Evolutionary conservation across 2,329 filamentous ascomycete genomes (phyloP).

Genomic region (Aspergillus nomiae): DNA sequence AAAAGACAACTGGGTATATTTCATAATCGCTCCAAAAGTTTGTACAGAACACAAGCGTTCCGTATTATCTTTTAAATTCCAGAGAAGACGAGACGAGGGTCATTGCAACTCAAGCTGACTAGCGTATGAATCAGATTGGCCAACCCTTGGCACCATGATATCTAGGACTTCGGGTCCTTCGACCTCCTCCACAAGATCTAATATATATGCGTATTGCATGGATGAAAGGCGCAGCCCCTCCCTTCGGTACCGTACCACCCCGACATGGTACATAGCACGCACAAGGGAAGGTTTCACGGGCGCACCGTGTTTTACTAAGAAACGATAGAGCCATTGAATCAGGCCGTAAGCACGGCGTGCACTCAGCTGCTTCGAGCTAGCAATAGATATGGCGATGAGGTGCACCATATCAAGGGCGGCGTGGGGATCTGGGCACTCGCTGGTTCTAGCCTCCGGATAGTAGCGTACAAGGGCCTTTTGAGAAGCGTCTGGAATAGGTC

Average conservation of each 20-base stretch:
- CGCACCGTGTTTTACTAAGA: constrained; percentile 45
- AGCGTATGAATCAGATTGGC: constrained; percentile 1
- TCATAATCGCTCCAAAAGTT: background rate
- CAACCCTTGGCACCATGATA: constrained; percentile 26
- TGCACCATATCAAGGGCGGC: constrained; percentile 48
- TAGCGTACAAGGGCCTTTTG: constrained; percentile 31
- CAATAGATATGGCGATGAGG: constrained; percentile 47
- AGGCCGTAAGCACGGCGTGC: constrained; percentile 48
- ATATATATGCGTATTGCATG: constrained; percentile 45
- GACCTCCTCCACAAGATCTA: constrained; percentile 43
- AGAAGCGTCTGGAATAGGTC: constrained; percentile 22
- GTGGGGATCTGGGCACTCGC: constrained; percentile 33
- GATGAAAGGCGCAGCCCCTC: constrained; percentile 37
- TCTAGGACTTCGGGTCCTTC: constrained; percentile 48
- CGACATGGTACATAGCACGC: constrained; percentile 54
- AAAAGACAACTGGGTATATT: background rate
- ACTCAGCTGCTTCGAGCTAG: constrained; percentile 37
- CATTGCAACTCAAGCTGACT: background rate
- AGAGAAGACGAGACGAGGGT: background rate
- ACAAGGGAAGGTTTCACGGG: constrained; percentile 47
- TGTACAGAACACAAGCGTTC: background rate
- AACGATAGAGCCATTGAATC: constrained; percentile 51
- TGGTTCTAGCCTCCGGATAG: constrained; percentile 22
- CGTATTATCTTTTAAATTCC: background rate
- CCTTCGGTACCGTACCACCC: constrained; percentile 47